Evolutionary conservation across 257 asterid genomes (phyloP).

Genomic region (Gentiana straminea): DNA sequence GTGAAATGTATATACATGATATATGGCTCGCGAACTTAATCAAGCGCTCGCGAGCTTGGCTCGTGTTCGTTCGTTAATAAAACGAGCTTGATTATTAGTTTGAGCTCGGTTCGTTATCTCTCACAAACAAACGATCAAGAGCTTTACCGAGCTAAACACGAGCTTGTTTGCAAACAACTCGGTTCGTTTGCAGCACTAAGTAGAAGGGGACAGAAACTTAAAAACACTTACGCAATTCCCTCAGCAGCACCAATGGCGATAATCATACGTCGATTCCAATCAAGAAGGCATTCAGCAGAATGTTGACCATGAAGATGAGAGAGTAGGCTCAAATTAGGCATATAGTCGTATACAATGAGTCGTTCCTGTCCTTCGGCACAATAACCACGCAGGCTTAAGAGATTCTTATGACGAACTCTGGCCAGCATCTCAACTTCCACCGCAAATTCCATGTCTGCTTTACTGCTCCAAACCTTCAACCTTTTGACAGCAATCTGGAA

Average conservation of each 20-base stretch:
- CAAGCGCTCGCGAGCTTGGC: no score
- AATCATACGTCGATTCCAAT: constrained; percentile 17
- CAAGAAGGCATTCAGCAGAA: constrained; percentile 18
- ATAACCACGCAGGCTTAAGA: constrained; percentile 14
- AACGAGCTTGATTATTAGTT: no score
- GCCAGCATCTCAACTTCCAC: constrained; percentile 21
- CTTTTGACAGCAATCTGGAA: constrained; percentile 19
- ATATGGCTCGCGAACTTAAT: no score
- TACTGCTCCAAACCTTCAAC: constrained; percentile 18
- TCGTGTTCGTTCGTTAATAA: no score
- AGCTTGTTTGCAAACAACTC: no score
- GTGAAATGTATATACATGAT: no score
- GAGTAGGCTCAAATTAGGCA: constrained; percentile 17
- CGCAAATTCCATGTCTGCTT: constrained; percentile 19
- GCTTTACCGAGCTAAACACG: no score
- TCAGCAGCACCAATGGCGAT: constrained; percentile 17
- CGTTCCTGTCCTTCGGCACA: constrained; percentile 22
- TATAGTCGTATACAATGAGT: constrained; percentile 15
- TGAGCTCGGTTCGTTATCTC: no score
- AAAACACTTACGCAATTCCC: constrained; percentile 11
- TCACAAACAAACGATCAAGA: no score
- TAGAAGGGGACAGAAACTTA: no score
- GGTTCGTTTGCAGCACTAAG: no score
- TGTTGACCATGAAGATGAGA: constrained; percentile 23
- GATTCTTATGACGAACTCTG: constrained; percentile 14